A percentile compares a stretch with the other conserved stretches of the same genome.
Evolutionary conservation across 306 rosid genomes (phyloP).

Genomic region (Gynostemma pentaphyllum): DNA sequence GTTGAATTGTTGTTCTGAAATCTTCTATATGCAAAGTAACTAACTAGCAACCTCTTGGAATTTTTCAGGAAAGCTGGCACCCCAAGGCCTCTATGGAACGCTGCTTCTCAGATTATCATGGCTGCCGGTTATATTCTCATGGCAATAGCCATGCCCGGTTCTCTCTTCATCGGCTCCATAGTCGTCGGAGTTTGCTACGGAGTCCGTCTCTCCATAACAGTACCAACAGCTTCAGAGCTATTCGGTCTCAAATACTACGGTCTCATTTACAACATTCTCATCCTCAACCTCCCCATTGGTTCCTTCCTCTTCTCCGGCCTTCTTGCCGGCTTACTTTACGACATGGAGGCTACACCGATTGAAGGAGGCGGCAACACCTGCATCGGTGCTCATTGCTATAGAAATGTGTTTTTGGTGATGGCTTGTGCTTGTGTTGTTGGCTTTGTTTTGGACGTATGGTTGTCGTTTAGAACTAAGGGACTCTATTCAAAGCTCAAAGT

Average conservation of each 20-base stretch:
- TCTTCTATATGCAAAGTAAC: no score
- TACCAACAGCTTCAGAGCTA: constrained; percentile 65
- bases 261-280: constrained; percentile 66
- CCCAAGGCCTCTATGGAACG: constrained; percentile 72
- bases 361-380: constrained; percentile 84
- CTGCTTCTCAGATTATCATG: constrained; percentile 77
- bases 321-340: constrained; percentile 72
- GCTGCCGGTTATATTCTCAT: constrained; percentile 59
- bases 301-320: constrained; percentile 90
- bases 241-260: constrained; percentile 85
- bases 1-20: no score
- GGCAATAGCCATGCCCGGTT: constrained; percentile 75
- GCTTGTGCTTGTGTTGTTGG: constrained; percentile 61
- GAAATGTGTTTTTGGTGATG: constrained; percentile 63
- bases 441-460: constrained; percentile 52
- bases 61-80: constrained; percentile 42
- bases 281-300: constrained; percentile 84
- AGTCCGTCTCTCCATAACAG: constrained; percentile 61
- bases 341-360: constrained; percentile 58
- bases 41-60: neutral
- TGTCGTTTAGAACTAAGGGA: constrained; percentile 46
- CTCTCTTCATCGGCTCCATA: constrained; percentile 61
- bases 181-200: constrained; percentile 81
- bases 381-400: constrained; percentile 73
- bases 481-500: constrained; percentile 49